Percentiles rank a stretch among this genome's conserved stretches.
Evolutionary conservation across 805 yeast genomes (phyloP).

Genomic region (Kodamaea hsintzibuensis): DNA sequence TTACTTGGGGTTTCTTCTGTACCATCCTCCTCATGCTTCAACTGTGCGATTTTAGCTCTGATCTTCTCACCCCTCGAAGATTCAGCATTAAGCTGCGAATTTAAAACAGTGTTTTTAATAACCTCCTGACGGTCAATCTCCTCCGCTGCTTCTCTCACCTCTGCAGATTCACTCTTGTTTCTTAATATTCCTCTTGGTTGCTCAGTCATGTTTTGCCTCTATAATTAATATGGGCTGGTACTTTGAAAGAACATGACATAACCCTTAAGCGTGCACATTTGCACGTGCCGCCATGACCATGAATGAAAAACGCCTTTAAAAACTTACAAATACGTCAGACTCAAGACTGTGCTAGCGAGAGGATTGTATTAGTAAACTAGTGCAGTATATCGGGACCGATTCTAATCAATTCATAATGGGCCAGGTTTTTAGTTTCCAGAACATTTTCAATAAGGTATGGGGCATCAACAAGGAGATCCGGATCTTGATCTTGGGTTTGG

Average conservation of each 20-base stretch:
- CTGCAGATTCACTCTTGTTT: conserved; percentile 35
- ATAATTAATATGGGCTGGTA: not conserved
- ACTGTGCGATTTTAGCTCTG: conserved; percentile 45
- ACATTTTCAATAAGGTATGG: conserved; percentile 85
- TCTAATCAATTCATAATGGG: conserved; percentile 58
- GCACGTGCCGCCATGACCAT: not conserved
- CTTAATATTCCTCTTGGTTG: conserved; percentile 50
- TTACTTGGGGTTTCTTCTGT: conserved; percentile 5
- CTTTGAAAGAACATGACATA: not conserved
- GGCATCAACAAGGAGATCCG: conserved; percentile 87
- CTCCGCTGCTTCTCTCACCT: conserved; percentile 5
- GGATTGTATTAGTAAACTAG: too few relatives aligned
- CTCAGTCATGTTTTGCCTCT: conserved; percentile 2
- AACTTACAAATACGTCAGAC: conserved; percentile 5
- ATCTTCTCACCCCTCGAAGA: conserved; percentile 45
- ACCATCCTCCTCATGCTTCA: conserved; percentile 25
- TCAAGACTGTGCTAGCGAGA: too few relatives aligned
- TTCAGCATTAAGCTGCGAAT: conserved; percentile 54
- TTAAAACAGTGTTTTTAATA: conserved; percentile 73
- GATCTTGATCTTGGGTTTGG: conserved; percentile 85
- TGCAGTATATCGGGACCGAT: not conserved
- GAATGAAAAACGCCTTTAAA: conserved; percentile 1
- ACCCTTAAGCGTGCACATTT: not conserved
- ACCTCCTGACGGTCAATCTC: conserved; percentile 66
- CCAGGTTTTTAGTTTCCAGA: conserved; percentile 72